Conservation (phyloP, 768 basidiomycete genomes). For the Dentipellis sp. region DNA sequence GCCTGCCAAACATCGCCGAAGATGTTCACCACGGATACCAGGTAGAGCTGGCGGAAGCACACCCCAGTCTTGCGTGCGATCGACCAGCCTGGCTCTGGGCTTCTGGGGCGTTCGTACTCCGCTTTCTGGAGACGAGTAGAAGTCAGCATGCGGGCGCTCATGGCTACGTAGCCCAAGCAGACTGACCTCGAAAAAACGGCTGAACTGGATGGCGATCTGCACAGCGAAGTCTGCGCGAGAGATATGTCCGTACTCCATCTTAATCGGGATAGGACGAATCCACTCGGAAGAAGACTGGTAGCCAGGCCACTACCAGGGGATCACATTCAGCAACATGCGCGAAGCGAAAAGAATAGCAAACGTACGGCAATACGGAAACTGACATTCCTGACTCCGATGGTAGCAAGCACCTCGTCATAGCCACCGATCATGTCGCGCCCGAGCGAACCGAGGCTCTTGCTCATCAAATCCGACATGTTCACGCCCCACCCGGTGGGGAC, state of each 20-base stretch:
- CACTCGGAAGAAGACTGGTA: background rate
- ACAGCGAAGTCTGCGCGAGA: background rate
- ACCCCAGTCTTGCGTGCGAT: background rate
- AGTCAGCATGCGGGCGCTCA: background rate
- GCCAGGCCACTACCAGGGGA: background rate
- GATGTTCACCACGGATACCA: background rate
- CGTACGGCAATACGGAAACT: background rate
- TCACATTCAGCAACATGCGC: background rate
- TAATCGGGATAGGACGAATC: background rate
- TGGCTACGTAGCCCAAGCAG: background rate
- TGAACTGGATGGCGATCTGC: background rate
- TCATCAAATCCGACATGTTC: background rate
- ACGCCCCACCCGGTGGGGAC: background rate
- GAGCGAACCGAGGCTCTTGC: background rate
- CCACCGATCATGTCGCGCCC: background rate
- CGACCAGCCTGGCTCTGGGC: background rate
- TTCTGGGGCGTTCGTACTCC: background rate
- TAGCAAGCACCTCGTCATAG: background rate
- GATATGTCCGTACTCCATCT: background rate
- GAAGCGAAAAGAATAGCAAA: background rate
- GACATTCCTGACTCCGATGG: background rate
- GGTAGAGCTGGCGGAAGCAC: background rate
- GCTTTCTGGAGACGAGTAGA: background rate
- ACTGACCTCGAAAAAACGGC: background rate
- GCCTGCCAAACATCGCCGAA: slow-evolving; percentile 3